Percentiles rank a stretch among this genome's conserved stretches.
These are phyloP conservation scores for Plasmopara viticola DNA, from an alignment of 352 stramenopile species.

Conservation along the genomic window DNA sequence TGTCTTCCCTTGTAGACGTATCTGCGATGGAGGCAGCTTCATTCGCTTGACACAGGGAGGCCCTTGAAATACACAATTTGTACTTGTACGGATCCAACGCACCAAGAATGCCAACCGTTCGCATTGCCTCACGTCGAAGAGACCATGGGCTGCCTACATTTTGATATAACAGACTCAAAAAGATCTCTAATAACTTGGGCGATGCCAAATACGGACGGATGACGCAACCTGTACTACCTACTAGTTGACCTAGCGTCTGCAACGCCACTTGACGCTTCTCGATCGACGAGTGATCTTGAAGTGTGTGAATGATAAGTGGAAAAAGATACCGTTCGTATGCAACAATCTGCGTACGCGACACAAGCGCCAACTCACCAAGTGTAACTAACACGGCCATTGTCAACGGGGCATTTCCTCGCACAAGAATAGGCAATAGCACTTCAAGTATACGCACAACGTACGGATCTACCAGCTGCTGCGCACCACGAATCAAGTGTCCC, in stretches of 20 bases:
- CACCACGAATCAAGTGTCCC: conserved; percentile 68
- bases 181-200: conserved; percentile 91
- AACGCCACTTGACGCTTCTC: conserved; percentile 95
- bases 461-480: conserved; percentile 83
- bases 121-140: conserved; percentile 93
- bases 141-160: conserved; percentile 87
- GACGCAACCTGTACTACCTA: conserved; percentile 90
- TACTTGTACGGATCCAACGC: conserved; percentile 96
- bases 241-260: conserved; percentile 93
- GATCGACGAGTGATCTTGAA: conserved; percentile 94
- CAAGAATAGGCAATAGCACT: conserved; percentile 83
- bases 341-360: conserved; percentile 86
- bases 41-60: conserved; percentile 63
- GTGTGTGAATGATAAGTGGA: conserved; percentile 92
- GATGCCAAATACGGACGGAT: conserved; percentile 94
- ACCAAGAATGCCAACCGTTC: conserved; percentile 93
- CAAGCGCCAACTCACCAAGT: conserved; percentile 88
- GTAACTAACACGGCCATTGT: conserved; percentile 70
- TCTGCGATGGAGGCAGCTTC: conserved; percentile 36
- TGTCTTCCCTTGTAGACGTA: conserved; percentile 11
- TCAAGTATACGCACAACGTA: conserved; percentile 74
- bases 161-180: conserved; percentile 92
- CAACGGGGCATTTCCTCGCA: conserved; percentile 74
- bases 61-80: conserved; percentile 70
- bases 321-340: conserved; percentile 93